Evolutionary conservation across 2,329 filamentous ascomycete species (phyloP).

Genomic region (Hypoxylon sp.): DNA sequence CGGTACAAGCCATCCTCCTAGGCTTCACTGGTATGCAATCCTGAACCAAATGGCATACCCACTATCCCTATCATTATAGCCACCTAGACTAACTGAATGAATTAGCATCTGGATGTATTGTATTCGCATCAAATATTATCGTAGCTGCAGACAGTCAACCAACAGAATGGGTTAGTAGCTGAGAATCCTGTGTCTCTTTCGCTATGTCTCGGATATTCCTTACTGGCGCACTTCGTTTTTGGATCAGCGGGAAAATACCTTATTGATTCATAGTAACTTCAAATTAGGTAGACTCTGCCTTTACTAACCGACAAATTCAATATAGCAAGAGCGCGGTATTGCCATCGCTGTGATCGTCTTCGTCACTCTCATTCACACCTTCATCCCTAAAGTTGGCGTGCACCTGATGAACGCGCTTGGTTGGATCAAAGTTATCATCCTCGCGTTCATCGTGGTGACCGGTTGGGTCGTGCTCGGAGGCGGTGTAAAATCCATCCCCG

Average conservation of each 20-base stretch:
- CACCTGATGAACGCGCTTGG: constrained; percentile 9
- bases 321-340: constrained; percentile 9
- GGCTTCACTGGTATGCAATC: constrained; percentile 6
- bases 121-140: constrained; percentile 10
- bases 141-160: background rate
- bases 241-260: background rate
- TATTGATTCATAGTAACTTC: background rate
- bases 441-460: constrained; percentile 14
- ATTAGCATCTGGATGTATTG: constrained; percentile 8
- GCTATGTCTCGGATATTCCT: background rate
- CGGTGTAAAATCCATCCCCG: constrained; percentile 6
- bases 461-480: constrained; percentile 13
- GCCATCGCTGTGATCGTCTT: constrained; percentile 8
- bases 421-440: constrained; percentile 13
- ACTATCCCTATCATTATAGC: background rate
- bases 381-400: constrained; percentile 11
- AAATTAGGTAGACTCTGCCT: background rate
- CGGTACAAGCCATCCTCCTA: constrained; percentile 3
- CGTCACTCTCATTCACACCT: constrained; percentile 12
- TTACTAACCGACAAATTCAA: background rate
- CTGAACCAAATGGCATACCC: no score
- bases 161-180: constrained; percentile 9
- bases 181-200: background rate
- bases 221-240: background rate
- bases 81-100: background rate